Base-by-base conservation (phyloP, 2,329 filamentous ascomycete species). In the Raffaelea ambrosiae region DNA sequence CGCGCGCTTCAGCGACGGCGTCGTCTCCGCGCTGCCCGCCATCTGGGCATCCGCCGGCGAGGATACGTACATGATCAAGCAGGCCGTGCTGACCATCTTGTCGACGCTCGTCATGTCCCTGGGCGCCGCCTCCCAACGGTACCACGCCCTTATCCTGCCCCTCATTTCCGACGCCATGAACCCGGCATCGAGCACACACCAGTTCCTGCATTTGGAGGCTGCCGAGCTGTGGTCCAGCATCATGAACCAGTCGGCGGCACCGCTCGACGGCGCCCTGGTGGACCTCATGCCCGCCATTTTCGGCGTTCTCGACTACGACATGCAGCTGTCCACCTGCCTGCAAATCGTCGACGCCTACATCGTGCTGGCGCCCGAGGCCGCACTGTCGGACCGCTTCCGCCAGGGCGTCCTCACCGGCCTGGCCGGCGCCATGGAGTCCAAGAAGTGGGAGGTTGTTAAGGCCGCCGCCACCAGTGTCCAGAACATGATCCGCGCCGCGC, bases 61-160 rank as follows among this genome's bases (percentile, higher is more conserved):
- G 2, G 85, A 95, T 51, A 87, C 93, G 59, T 88, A 89, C 65
- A 79, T 97, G 63, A 86, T 96, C 73, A 97, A 97, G 65, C 90
- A 96, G 65, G 83, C 88, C 1, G 89, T 97, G 46, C 76, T 97
- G 49, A 87, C 86, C 3, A 84, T 97, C 36, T 80, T 97, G 45
- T 76, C 87, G 2, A 84, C 88, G 2, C 73, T 98, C 14, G 86
- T 95, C n/a, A 82, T 82, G 60, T 86, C 90, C 2, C 86, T 97
- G 79, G 88, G 85, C 50, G 74, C 78, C 13, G 77, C 84, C 10
- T 93, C 88, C 4, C 76, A 83, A 52, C 76, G 82, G 18, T 95
- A 94, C 57, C 88, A 96, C 54, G 66, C 74, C 16, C 73, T 90
- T 46, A 86, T 96, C 56, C 68, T 95, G 18, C 90, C 91, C 0